Conservation (phyloP, 192 early-diverging fungal species). For the Backusella psychrophila region DNA sequence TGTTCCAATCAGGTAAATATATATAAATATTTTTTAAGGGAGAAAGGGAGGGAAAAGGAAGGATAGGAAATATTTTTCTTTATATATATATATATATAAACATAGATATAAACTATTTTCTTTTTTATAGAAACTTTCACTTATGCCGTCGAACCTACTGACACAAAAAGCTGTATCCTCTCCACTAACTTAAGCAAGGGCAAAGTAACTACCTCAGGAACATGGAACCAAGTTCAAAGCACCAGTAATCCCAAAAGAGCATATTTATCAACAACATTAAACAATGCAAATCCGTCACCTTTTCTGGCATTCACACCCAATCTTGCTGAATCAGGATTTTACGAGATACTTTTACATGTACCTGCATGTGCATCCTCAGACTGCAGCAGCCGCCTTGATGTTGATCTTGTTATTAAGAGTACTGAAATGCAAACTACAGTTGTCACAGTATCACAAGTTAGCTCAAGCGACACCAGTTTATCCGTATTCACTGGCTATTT, state of each 20-base stretch:
- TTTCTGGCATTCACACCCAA: constrained; percentile 22
- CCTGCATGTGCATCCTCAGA: constrained; percentile 25
- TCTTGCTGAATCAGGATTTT: constrained; percentile 31
- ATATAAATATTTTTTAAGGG: not conserved
- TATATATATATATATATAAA: not conserved
- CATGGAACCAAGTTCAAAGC: constrained; percentile 1
- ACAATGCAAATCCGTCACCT: not conserved
- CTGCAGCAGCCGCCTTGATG: constrained; percentile 22
- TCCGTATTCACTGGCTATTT: constrained; percentile 31
- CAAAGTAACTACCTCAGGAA: constrained; percentile 2
- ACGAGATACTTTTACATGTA: constrained; percentile 21
- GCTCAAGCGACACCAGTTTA: not conserved
- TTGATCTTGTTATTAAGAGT: constrained; percentile 4
- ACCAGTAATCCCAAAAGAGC: not conserved
- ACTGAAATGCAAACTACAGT: not conserved
- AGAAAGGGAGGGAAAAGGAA: not conserved
- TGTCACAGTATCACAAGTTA: constrained; percentile 5
- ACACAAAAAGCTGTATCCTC: not conserved
- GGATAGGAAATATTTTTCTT: not conserved
- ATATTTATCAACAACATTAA: constrained; percentile 12
- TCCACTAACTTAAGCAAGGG: not conserved
- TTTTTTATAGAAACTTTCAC: constrained; percentile 20
- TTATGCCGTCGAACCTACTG: not conserved
- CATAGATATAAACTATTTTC: not conserved
- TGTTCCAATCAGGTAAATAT: constrained; percentile 34